Base-by-base conservation (phyloP, 208 protist genomes). In the Crithidia fasciculata region DNA sequence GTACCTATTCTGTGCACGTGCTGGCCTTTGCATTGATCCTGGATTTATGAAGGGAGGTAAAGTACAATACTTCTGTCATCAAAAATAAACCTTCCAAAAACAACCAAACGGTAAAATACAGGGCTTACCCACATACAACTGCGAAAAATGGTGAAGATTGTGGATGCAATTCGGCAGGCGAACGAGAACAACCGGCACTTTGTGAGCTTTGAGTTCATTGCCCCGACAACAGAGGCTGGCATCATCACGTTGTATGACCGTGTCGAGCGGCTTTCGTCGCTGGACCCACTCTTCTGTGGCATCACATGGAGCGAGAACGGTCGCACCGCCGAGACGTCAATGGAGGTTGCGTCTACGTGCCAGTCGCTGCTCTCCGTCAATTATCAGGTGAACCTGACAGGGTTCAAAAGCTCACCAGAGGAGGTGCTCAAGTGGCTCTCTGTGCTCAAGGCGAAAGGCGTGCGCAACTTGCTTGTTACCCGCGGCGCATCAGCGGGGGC, bases 371-470 rank as follows among this genome's bases (percentile, higher is more conserved):
- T 88, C 37, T 88, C 88, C 19, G 40, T 98, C 16, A 96, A 98
- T 55, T 95, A 83, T n/a, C 91, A 96, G 88, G 88, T 99, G 72
- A 97, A 98, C 78, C 52, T 99, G 5, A 98, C 97, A 3, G 96
- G 95, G 62, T 96, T 94, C 40, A 97, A 91, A 60, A 93, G 86
- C 72, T 73, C 76, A 2, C 65, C 71, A 0, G 82, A 69, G 2
- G 69, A 95, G 7, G 70, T 97, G n/a, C 58, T 84, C 2, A 60
- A 83, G 37, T 90, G 89, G 56, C 78, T 98, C n/a, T 68, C 82
- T 1, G 45, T 82, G 2, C 79, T 92, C 8, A 93, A 97, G 58
- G 80, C 76, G 12, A 76, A 81, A 59, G 95, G 97, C 49, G 90
- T 99, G 47, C 85, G 86, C 56, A 99, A 99, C 83, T 89, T 99